A percentile compares a stretch with the other conserved stretches of the same genome.
Evolutionary conservation across 179 eudicot genomes (phyloP).

Genomic region (Silene coronaria): DNA sequence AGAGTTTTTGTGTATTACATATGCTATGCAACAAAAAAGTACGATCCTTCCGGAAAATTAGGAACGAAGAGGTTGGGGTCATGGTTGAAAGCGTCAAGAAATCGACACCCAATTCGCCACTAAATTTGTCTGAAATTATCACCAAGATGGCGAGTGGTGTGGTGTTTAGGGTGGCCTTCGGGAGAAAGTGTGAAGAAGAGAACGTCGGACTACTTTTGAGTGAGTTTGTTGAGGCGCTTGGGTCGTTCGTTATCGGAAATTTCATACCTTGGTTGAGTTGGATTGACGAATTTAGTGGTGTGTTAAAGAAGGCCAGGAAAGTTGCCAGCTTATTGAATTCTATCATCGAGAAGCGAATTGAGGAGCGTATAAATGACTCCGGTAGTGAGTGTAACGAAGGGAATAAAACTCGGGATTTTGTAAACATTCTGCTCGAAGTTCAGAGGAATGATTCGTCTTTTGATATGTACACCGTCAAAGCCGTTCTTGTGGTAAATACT

Average conservation of each 20-base stretch:
- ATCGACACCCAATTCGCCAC: neutral
- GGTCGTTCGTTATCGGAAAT: conserved; percentile 28
- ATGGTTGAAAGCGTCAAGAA: conserved; percentile 27
- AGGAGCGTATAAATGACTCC: conserved; percentile 6
- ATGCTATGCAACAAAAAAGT: conserved; percentile 31
- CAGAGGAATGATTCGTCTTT: conserved; percentile 15
- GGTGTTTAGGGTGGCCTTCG: conserved; percentile 33
- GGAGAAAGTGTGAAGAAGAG: conserved; percentile 32
- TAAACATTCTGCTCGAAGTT: conserved; percentile 26
- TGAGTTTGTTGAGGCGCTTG: conserved; percentile 21
- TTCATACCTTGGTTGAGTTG: conserved; percentile 33
- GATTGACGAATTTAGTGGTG: conserved; percentile 23
- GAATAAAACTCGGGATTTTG: conserved; percentile 9
- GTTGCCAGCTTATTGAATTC: conserved; percentile 15
- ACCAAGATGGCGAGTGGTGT: conserved; percentile 17
- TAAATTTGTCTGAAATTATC: conserved; percentile 34
- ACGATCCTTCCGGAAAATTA: conserved; percentile 21
- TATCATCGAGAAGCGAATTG: conserved; percentile 13
- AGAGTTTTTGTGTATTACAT: conserved; percentile 30
- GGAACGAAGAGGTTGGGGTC: conserved; percentile 31
- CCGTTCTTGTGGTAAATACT: conserved; percentile 16
- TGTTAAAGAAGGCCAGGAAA: conserved; percentile 7
- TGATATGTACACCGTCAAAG: conserved; percentile 8
- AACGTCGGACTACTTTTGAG: conserved; percentile 17
- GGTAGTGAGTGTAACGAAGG: neutral